Evolutionary conservation across 345 rosid species (phyloP), one percentile per base, ranked within the genome.

Genomic region (Hypericum androsaemum): DNA sequence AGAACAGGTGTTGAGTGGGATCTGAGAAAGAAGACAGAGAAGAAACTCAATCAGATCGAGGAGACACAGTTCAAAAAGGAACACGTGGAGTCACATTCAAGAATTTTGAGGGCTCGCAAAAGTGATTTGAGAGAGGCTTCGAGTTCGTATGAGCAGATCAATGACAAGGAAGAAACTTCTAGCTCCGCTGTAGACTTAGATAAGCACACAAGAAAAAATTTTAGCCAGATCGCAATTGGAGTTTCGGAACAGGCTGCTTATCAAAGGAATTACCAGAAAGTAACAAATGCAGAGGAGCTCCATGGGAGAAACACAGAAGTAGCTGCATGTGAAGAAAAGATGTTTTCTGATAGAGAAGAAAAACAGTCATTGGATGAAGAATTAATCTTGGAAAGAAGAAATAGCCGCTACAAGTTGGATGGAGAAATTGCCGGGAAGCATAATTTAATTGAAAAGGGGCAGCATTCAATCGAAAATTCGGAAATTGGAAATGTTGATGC

Each of bases 1-100:
- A 70, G 72, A 37, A 66, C 41, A 10, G 41, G 39, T 64, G 60
- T 64, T 36, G 74, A 71, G 15, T 73, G 83, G 88, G 83, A 74
- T 63, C 64, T 70, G 78, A 77, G 80, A 59, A 81, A 81, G 70
- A 81, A 68, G 44, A 79, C 83, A 8, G 94, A 84, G 71, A 84
- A 84, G 72, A 79, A 72, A 60, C 77, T 81, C 54, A 59, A 60
- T 68, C 81, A 75, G 53, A 32, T 48, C 52, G 78, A 70, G 63
- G 80, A 70, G 69, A 36, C 43, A 40, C 64, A 64, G 58, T 79
- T 71, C 50, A 68, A 58, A 45, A 72, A 69, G 50, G 78, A 78
- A 62, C 65, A 59, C 28, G 73, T 78, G 10, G 60, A 65, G 48
- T 60, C 60, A 39, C 61, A 57, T 53, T 65, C 55, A 16, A 66